Conservation (phyloP, 2,329 filamentous ascomycete species). For the Aureobasidium vineae region DNA sequence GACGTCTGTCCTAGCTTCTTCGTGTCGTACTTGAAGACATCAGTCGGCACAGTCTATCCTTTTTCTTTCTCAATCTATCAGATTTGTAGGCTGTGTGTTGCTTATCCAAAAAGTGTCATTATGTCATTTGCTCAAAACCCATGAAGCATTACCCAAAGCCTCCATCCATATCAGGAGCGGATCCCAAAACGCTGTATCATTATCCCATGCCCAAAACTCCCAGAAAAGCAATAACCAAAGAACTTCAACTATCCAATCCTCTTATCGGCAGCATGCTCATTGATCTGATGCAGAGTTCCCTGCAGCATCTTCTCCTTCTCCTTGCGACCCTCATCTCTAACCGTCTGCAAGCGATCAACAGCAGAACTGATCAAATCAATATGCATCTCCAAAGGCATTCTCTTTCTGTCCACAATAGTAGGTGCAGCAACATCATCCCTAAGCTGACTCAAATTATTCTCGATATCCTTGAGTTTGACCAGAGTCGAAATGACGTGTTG, state of each 20-base stretch:
- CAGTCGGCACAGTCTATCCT: no score
- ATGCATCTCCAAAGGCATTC: slow-evolving; percentile 67
- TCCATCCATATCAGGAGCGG: no score
- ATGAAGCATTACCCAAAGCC: no score
- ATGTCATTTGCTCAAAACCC: background rate
- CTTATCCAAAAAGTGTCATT: background rate
- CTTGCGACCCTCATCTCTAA: slow-evolving; percentile 52
- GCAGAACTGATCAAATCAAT: slow-evolving; percentile 71
- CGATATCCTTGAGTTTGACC: slow-evolving; percentile 70
- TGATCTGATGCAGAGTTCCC: slow-evolving; percentile 22
- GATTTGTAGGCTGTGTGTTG: no score
- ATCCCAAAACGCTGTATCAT: background rate
- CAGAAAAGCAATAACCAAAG: background rate
- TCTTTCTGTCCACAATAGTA: slow-evolving; percentile 52
- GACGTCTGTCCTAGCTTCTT: no score
- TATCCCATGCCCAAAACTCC: background rate
- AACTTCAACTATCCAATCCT: slow-evolving; percentile 4
- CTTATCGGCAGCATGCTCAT: background rate
- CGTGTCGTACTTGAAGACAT: no score
- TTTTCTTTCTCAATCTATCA: no score
- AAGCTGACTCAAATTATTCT: slow-evolving; percentile 67
- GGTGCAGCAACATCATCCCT: slow-evolving; percentile 68
- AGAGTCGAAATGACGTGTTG: slow-evolving; percentile 68
- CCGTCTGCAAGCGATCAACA: slow-evolving; percentile 67
- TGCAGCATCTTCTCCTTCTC: slow-evolving; percentile 30